phyloP scores from a whole-genome alignment of 83 land plant genomes.

The Thuja plicata region DNA sequence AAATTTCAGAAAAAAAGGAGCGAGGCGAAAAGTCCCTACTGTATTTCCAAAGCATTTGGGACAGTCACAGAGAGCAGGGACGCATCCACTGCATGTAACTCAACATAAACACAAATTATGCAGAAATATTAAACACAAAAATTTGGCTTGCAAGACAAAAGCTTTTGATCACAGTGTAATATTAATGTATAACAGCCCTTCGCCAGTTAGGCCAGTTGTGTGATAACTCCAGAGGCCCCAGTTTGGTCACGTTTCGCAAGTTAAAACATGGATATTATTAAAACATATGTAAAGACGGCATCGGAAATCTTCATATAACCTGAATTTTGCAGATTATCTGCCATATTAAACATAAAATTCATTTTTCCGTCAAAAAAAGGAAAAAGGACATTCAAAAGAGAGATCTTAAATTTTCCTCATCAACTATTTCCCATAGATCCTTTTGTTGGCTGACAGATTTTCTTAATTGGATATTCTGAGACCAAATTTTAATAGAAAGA shows the following conservation, averaged over 20 bases:
- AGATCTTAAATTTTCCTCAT: too few species aligned
- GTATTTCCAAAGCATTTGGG: too few species aligned
- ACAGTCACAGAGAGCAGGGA: too few species aligned
- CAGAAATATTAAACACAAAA: too few species aligned
- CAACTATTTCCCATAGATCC: not conserved
- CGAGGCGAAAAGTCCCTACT: too few species aligned
- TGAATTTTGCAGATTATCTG: not conserved
- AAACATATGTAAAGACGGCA: too few species aligned
- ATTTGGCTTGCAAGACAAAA: too few species aligned
- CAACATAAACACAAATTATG: not conserved
- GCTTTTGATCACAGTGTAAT: too few species aligned
- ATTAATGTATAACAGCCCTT: too few species aligned
- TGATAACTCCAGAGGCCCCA: not conserved
- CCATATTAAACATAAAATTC: not conserved
- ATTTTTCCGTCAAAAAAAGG: not conserved
- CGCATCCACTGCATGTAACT: too few species aligned
- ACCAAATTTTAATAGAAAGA: not conserved
- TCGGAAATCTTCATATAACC: not conserved
- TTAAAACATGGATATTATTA: not conserved
- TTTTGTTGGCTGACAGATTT: not conserved
- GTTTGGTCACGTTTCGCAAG: not conserved
- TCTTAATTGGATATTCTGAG: not conserved
- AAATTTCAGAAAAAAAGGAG: too few species aligned
- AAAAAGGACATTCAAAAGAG: not conserved
- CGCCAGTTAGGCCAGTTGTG: too few species aligned